Percentiles rank a stretch among this genome's conserved stretches.
Conservation (phyloP, 306 rosid species). For the Cucurbita moschata region DNA sequence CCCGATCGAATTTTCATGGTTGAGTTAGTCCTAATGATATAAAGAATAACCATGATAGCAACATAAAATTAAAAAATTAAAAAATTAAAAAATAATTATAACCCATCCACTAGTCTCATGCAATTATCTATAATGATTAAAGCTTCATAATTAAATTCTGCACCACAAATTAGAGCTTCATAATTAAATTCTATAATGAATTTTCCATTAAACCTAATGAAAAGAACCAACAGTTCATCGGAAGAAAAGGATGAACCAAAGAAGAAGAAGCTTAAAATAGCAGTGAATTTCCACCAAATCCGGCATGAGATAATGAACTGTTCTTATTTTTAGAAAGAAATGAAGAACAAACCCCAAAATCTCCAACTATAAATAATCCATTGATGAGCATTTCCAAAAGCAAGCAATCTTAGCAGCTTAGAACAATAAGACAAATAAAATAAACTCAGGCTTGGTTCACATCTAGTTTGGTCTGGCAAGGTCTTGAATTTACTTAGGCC, state of each 20-base stretch:
- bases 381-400: background rate
- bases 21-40: no score
- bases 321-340: background rate
- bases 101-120: no score
- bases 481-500: background rate
- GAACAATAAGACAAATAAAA: background rate
- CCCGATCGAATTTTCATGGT: no score
- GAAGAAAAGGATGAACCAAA: background rate
- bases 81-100: no score
- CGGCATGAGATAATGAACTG: background rate
- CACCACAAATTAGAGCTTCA: no score
- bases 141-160: no score
- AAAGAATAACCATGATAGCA: no score
- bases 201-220: no score
- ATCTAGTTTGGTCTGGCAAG: conserved; percentile 4
- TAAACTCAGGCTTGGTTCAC: background rate
- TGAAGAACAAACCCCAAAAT: background rate
- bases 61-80: no score
- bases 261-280: no score
- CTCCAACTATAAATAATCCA: background rate
- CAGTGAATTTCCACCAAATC: background rate
- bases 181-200: no score
- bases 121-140: no score
- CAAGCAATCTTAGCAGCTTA: background rate
- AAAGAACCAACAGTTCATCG: background rate